Evolutionary conservation across 352 stramenopile genomes (phyloP).

Genomic region (Globisporangium takayamanum): DNA sequence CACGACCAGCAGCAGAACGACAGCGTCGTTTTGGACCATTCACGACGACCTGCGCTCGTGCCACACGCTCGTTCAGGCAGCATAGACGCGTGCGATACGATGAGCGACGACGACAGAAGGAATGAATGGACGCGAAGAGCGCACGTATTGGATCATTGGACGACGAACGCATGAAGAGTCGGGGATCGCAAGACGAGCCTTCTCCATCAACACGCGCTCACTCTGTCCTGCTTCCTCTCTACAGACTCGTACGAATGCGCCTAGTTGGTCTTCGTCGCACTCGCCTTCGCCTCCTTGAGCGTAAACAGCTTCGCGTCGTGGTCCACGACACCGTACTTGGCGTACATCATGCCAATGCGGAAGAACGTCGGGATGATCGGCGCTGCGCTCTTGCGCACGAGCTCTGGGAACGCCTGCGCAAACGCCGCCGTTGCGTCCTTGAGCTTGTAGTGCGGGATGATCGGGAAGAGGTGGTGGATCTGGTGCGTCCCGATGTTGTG

Average conservation of each 20-base stretch:
- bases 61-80: no score
- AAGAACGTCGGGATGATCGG: constrained; percentile 65
- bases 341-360: constrained; percentile 53
- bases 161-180: no score
- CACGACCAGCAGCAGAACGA: no score
- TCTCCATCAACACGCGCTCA: background rate
- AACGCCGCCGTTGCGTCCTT: constrained; percentile 56
- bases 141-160: no score
- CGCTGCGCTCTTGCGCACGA: constrained; percentile 62
- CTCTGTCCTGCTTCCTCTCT: background rate
- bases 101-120: no score
- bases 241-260: background rate
- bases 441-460: constrained; percentile 85
- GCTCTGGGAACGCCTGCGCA: constrained; percentile 58
- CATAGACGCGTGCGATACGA: no score
- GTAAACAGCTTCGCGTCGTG: constrained; percentile 59
- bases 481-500: constrained; percentile 87
- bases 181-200: no score
- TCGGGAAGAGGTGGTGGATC: constrained; percentile 83
- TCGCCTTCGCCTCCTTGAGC: constrained; percentile 47
- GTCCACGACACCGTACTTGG: constrained; percentile 65
- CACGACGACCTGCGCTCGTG: no score
- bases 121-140: constrained; percentile 1
- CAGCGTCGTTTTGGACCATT: no score
- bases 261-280: constrained; percentile 20